These are phyloP conservation scores for Linnemannia hyalina DNA, from an alignment of 192 early-diverging fungal species.

Conservation along the genomic window DNA sequence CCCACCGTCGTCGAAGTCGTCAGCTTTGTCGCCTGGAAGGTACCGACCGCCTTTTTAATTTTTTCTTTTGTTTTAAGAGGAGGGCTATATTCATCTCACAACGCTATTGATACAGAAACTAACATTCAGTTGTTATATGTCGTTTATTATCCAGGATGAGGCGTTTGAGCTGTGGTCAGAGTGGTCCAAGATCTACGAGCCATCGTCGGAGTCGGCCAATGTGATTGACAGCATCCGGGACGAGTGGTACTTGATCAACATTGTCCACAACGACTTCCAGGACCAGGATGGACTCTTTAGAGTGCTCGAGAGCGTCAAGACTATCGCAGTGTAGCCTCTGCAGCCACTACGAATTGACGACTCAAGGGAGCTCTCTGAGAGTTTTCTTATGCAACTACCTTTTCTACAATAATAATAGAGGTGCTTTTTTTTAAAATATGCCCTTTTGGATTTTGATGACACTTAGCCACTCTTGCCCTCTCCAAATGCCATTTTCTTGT, in stretches of 20 bases:
- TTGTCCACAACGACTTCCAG: slow-evolving; percentile 96
- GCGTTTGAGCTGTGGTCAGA: slow-evolving; percentile 94
- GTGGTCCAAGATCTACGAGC: slow-evolving; percentile 85
- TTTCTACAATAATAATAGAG: too few species aligned
- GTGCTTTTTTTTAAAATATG: too few species aligned
- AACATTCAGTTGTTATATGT: not conserved
- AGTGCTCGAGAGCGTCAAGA: slow-evolving; percentile 66
- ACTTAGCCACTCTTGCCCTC: too few species aligned
- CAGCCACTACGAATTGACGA: not conserved
- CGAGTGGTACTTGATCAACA: slow-evolving; percentile 92
- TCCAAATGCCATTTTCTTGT: too few species aligned
- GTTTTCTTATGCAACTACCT: too few species aligned
- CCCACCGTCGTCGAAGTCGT: slow-evolving; percentile 95
- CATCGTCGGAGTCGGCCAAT: slow-evolving; percentile 57
- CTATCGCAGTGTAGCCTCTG: not conserved
- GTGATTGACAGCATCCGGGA: slow-evolving; percentile 76
- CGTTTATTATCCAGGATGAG: slow-evolving; percentile 71
- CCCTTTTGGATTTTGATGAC: too few species aligned
- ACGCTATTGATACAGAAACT: not conserved
- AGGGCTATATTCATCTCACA: not conserved
- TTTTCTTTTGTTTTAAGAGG: not conserved
- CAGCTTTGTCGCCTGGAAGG: slow-evolving; percentile 95
- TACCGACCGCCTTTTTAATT: slow-evolving; percentile 11
- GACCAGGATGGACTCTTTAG: slow-evolving; percentile 76
- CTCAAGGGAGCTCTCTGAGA: not conserved